These are phyloP conservation scores for Phytophthora meadii DNA, from an alignment of 352 stramenopile genomes.

Conservation along the genomic window DNA sequence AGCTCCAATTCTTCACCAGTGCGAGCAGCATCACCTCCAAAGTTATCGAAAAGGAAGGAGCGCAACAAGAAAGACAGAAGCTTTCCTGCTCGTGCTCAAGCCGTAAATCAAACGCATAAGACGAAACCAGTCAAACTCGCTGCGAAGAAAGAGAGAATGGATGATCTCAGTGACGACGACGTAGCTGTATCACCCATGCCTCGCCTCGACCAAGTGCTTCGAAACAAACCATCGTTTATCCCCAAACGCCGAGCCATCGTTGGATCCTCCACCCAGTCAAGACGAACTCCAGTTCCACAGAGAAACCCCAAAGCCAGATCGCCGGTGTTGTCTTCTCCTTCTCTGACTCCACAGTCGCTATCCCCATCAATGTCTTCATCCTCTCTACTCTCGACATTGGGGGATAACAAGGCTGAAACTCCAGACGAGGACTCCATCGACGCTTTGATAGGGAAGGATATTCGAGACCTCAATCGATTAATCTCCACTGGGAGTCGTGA, in stretches of 20 bases:
- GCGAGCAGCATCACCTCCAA: conserved; percentile 16
- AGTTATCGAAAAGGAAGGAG: conserved; percentile 17
- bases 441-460: conserved; percentile 54
- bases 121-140: background rate
- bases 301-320: conserved; percentile 4
- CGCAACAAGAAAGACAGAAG: conserved; percentile 3
- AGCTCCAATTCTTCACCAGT: conserved; percentile 5
- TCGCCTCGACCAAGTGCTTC: conserved; percentile 49
- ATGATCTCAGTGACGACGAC: conserved; percentile 21
- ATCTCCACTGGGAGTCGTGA: conserved; percentile 40
- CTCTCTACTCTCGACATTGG: conserved; percentile 27
- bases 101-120: background rate
- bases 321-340: conserved; percentile 20
- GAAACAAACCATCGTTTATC: conserved; percentile 48
- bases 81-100: conserved; percentile 8
- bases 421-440: conserved; percentile 51
- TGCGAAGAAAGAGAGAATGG: background rate
- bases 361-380: conserved; percentile 33
- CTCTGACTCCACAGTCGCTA: conserved; percentile 24
- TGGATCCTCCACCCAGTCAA: conserved; percentile 8
- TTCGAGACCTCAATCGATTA: conserved; percentile 47
- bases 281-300: background rate
- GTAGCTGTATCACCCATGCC: conserved; percentile 51
- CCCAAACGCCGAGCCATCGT: conserved; percentile 17
- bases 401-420: conserved; percentile 24